These are phyloP conservation scores for Corymbia calophylla DNA, from an alignment of 441 rosid genomes.

Conservation along the genomic window DNA sequence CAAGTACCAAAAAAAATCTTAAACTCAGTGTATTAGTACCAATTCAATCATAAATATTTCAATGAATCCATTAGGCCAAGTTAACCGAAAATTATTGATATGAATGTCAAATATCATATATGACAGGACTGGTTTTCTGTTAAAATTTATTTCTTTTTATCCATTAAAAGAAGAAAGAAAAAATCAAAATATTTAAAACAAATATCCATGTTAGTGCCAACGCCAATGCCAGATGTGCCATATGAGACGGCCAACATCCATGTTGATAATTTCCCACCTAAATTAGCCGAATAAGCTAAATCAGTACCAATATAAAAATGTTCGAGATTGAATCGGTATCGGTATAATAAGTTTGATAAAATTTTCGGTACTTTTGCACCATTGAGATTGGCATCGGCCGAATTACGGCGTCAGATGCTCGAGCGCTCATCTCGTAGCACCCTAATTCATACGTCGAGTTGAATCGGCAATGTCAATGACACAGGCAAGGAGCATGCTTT, in stretches of 20 bases:
- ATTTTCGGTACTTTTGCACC: too few relatives aligned
- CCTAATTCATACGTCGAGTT: neutral
- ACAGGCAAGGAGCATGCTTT: neutral
- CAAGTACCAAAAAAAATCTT: neutral
- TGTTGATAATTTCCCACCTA: too few relatives aligned
- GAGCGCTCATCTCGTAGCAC: neutral
- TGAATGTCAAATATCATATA: too few relatives aligned
- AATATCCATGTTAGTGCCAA: fast-evolving
- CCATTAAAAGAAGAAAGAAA: too few relatives aligned
- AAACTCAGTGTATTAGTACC: too few relatives aligned
- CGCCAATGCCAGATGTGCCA: fast-evolving
- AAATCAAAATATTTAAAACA: neutral
- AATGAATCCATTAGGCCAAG: fast-evolving
- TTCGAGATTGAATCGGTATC: fast-evolving
- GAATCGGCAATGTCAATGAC: neutral
- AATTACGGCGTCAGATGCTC: neutral
- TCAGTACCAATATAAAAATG: neutral
- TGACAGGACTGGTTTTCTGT: neutral
- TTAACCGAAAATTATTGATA: fast-evolving
- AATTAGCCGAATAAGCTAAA: neutral
- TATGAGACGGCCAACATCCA: fast-evolving
- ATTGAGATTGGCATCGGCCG: too few relatives aligned
- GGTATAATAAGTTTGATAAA: fast-evolving
- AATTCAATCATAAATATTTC: too few relatives aligned
- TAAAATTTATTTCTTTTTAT: too few relatives aligned